Evolutionary conservation across 169 alveolate species (phyloP).

Genomic region (Plasmodium ovale): DNA sequence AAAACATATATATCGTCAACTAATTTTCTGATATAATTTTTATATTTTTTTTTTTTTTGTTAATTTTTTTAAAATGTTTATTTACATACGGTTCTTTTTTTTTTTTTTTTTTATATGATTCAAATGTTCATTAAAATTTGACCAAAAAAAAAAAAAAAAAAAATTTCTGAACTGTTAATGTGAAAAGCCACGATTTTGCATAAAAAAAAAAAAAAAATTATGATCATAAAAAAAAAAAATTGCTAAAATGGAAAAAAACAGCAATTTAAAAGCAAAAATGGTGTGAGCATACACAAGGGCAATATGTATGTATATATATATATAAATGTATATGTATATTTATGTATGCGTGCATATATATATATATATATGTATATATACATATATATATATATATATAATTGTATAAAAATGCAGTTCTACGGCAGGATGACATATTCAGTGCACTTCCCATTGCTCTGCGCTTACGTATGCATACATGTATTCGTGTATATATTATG

Average conservation of each 20-base stretch:
- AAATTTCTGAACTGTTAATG: conserved; percentile 54
- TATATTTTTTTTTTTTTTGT: conserved; percentile 3
- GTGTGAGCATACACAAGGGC: conserved; percentile 30
- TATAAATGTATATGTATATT: neutral
- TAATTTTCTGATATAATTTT: conserved; percentile 5
- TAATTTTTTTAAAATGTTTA: neutral
- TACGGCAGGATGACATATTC: too few relatives aligned
- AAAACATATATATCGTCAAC: conserved; percentile 7
- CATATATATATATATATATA: neutral
- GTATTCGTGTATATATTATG: too few relatives aligned
- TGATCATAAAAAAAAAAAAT: conserved; percentile 40
- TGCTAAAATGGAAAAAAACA: conserved; percentile 8
- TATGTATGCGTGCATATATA: neutral
- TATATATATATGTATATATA: neutral
- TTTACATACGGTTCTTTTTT: neutral
- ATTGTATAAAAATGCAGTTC: too few relatives aligned
- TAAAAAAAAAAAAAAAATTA: conserved; percentile 46
- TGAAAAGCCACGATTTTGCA: conserved; percentile 40
- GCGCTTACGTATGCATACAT: too few relatives aligned
- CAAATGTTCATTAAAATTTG: neutral
- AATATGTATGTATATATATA: conserved; percentile 21
- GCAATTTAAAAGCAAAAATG: conserved; percentile 11
- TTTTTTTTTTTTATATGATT: conserved; percentile 24
- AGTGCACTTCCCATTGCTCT: too few relatives aligned
- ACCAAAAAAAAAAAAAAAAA: neutral